A percentile compares a stretch with the other conserved stretches of the same genome.
These are phyloP conservation scores for Arctium lappa DNA, from an alignment of 129 eudicot genomes.

Conservation along the genomic window DNA sequence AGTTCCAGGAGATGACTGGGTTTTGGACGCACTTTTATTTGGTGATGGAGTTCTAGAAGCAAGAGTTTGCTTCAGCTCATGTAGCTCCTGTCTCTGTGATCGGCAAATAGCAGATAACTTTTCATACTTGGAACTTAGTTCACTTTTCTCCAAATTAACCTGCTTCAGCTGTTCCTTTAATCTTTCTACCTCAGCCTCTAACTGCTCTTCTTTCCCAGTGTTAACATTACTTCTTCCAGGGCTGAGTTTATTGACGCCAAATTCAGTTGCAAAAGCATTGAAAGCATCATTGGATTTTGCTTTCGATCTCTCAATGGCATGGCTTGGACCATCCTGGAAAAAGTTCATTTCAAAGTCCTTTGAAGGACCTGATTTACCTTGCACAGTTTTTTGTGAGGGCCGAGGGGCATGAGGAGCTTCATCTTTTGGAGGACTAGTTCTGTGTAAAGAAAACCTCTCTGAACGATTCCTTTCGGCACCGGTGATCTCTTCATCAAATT, in stretches of 20 bases:
- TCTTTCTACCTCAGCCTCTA: conserved; percentile 71
- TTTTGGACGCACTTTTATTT: conserved; percentile 37
- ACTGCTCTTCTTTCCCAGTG: conserved; percentile 46
- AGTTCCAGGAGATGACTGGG: conserved; percentile 37
- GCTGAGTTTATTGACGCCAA: conserved; percentile 49
- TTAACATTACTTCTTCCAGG: conserved; percentile 33
- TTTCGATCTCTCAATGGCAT: conserved; percentile 25
- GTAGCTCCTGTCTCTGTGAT: conserved; percentile 94
- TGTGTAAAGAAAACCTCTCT: conserved; percentile 32
- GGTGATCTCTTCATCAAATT: conserved; percentile 46
- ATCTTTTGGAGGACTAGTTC: conserved; percentile 35
- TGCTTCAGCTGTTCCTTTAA: conserved; percentile 73
- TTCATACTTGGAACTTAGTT: conserved; percentile 77
- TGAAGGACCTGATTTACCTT: conserved; percentile 36
- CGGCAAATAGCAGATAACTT: conserved; percentile 85
- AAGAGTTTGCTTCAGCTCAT: conserved; percentile 84
- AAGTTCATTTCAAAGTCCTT: conserved; percentile 60
- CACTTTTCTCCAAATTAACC: conserved; percentile 71
- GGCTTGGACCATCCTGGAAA: conserved; percentile 41
- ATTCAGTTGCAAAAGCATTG: conserved; percentile 81
- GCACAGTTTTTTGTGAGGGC: conserved; percentile 25
- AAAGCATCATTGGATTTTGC: conserved; percentile 44
- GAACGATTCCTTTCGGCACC: conserved; percentile 31
- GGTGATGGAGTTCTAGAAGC: conserved; percentile 77
- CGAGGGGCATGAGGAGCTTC: conserved; percentile 34